These are phyloP conservation scores for Sugiyamaella marilandica DNA, from an alignment of 805 yeast species.

Conservation along the genomic window DNA sequence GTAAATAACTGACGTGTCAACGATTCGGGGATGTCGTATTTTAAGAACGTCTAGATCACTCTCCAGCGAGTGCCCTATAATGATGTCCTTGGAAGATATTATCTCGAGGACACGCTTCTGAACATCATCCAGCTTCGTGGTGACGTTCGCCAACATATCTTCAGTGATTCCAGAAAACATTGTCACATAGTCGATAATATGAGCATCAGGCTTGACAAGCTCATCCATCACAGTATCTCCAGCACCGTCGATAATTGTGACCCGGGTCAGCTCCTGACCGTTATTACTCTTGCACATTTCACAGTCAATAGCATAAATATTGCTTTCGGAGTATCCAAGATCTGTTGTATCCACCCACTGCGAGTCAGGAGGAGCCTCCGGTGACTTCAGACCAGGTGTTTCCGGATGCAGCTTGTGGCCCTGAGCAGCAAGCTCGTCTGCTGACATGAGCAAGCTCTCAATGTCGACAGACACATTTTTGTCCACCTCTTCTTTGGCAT, in stretches of 20 bases:
- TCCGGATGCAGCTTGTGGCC: conserved; percentile 59
- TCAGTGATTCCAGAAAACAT: conserved; percentile 82
- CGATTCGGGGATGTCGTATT: conserved; percentile 64
- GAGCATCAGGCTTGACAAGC: conserved; percentile 70
- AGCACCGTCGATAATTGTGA: conserved; percentile 65
- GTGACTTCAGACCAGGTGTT: conserved; percentile 17
- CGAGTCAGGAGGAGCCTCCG: neutral
- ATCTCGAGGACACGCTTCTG: conserved; percentile 50
- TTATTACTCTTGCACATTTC: conserved; percentile 74
- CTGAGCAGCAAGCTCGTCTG: conserved; percentile 45
- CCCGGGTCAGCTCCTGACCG: conserved; percentile 61
- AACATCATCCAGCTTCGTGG: conserved; percentile 61
- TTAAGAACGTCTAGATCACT: conserved; percentile 70
- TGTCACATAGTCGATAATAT: conserved; percentile 77
- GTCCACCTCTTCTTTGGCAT: conserved; percentile 29
- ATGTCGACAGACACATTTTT: conserved; percentile 32
- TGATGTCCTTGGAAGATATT: conserved; percentile 53
- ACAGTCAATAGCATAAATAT: conserved; percentile 81
- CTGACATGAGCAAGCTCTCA: conserved; percentile 49
- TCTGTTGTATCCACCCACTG: conserved; percentile 51
- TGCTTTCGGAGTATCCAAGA: conserved; percentile 43
- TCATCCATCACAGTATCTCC: conserved; percentile 57
- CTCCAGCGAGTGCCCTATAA: conserved; percentile 89
- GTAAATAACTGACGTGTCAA: conserved; percentile 71
- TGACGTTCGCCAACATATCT: conserved; percentile 56